phyloP scores from a whole-genome alignment of 164 flowering plant species.

The Aristolochia californica region DNA sequence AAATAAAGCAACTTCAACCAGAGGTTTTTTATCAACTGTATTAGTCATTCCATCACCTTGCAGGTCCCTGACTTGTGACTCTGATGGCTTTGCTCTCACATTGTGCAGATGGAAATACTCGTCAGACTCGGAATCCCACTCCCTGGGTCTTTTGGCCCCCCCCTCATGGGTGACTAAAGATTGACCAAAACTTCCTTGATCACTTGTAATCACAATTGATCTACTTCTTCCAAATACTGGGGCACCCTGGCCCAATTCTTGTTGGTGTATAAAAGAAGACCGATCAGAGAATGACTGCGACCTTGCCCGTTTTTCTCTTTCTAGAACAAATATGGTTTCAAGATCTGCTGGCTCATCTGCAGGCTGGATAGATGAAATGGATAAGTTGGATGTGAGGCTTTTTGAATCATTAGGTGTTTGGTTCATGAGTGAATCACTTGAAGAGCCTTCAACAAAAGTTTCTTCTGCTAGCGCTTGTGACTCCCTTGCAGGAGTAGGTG shows the following conservation, averaged over 20 bases:
- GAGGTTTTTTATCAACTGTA: slow-evolving; percentile 23
- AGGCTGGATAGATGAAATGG: slow-evolving; percentile 15
- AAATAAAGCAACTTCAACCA: slow-evolving; percentile 19
- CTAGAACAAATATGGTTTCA: slow-evolving; percentile 14
- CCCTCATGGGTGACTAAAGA: slow-evolving; percentile 19
- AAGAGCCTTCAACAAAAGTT: slow-evolving; percentile 16
- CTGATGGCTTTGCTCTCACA: slow-evolving; percentile 18
- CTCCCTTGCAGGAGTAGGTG: slow-evolving; percentile 11
- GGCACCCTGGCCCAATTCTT: slow-evolving; percentile 24
- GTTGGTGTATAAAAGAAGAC: slow-evolving; percentile 18
- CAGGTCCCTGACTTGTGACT: slow-evolving; percentile 14
- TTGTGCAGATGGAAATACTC: slow-evolving; percentile 22
- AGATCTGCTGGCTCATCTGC: slow-evolving; percentile 19
- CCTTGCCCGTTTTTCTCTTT: slow-evolving; percentile 17
- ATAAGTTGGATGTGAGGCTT: slow-evolving; percentile 14
- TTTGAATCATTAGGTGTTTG: slow-evolving; percentile 13
- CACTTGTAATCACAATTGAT: slow-evolving; percentile 31
- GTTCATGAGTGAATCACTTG: slow-evolving; percentile 16
- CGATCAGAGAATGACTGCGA: slow-evolving; percentile 34
- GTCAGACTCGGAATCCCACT: slow-evolving; percentile 37
- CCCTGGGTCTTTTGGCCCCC: slow-evolving; percentile 44
- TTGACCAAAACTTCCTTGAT: slow-evolving; percentile 45
- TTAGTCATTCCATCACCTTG: slow-evolving; percentile 16
- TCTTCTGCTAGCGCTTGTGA: slow-evolving; percentile 15
- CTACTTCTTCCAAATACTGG: slow-evolving; percentile 25